Base-by-base conservation (phyloP, 768 basidiomycete genomes). In the Suillus subalutaceus region DNA sequence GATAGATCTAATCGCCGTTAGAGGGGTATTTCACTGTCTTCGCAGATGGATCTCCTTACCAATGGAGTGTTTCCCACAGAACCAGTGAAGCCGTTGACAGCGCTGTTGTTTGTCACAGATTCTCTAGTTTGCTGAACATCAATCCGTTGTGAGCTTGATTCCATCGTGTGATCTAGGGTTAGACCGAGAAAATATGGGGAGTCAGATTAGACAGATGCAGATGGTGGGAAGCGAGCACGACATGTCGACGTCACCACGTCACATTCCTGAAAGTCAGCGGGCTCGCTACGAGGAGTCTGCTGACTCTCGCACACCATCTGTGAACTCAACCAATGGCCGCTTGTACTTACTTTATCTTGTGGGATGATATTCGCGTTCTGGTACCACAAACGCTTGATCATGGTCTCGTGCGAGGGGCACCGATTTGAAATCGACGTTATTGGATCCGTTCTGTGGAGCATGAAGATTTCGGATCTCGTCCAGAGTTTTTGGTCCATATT, bases 31-130 rank as follows among this genome's bases (percentile, higher is more conserved):
- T 48, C 23, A 41, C 1, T 59, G 38, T 12, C 40, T 40, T 59
- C 40, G 20, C 55, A 35, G 55, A 37, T 56, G 55, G 58, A 23
- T 26, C 55, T 12, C 78, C 88, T 72, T 66, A 96, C 96, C 53
- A 98, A 81, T 64, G 97, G 97, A 0, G 97, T 99, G 79, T 95
- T 94, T 68, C 96, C 97, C 53, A 99, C 85, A 35, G 95, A 90
- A 7, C 90, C 94, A 18, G 85, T 87, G 79, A 99, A 95, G 56
- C 96, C 94, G 62, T 91, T 79, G 26, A 90, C 90, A n/a, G 83
- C 70, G 35, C 78, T 69, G 53, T 38, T 38, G 18, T 74, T 78
- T 32, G 84, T 81, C 40, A 80, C 75, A 41, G 84, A 81, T 18
- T 72, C 66, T 78, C 80, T 66, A 68, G 73, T 64, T 67, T 63